Conservation (phyloP, 148 eudicot genomes). For the Silene conica region DNA sequence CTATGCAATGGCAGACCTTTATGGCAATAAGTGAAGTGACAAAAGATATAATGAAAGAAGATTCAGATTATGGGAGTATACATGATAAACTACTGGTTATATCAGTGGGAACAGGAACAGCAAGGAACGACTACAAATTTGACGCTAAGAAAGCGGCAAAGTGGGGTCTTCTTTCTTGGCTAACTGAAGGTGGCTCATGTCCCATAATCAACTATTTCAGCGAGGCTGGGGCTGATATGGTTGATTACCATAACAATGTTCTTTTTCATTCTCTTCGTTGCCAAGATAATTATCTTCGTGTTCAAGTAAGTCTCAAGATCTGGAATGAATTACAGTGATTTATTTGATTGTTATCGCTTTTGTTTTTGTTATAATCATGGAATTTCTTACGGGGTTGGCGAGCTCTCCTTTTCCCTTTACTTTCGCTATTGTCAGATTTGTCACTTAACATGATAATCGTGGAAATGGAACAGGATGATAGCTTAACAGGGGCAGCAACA, state of each 20-base stretch:
- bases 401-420: too few relatives aligned
- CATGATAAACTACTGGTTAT: conserved; percentile 35
- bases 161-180: conserved; percentile 41
- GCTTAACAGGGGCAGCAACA: conserved; percentile 43
- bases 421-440: too few relatives aligned
- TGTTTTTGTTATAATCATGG: too few relatives aligned
- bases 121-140: conserved; percentile 28
- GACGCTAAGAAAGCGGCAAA: conserved; percentile 35
- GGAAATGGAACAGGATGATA: conserved; percentile 39
- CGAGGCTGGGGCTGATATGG: conserved; percentile 31
- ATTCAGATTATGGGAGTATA: conserved; percentile 23
- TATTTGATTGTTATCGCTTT: too few relatives aligned
- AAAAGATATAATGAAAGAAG: conserved; percentile 27
- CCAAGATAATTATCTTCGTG: conserved; percentile 32
- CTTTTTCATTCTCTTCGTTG: conserved; percentile 32
- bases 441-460: too few relatives aligned
- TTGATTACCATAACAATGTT: conserved; percentile 26
- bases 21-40: conserved; percentile 42
- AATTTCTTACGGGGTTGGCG: too few relatives aligned
- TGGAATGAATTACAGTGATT: too few relatives aligned
- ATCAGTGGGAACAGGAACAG: conserved; percentile 53
- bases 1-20: conserved; percentile 20
- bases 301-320: conserved; percentile 18
- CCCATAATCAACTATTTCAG: conserved; percentile 26
- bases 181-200: conserved; percentile 23